A percentile compares a stretch with the other conserved stretches of the same genome.
phyloP scores from a whole-genome alignment of 1,284 basidiomycete genomes.

The Sphaerobolus stellatus region DNA sequence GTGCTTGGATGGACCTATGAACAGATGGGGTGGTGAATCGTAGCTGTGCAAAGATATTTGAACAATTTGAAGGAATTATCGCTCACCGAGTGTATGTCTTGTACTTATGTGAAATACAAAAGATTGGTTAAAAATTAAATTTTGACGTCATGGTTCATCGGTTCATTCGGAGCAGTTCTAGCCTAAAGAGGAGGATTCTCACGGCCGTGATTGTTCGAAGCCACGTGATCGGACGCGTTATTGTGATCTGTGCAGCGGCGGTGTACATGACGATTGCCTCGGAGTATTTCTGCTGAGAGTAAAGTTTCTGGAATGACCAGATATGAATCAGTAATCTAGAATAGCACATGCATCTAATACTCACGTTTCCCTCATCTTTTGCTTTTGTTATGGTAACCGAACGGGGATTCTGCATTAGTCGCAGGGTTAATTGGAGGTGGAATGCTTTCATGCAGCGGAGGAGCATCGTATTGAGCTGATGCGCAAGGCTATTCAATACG shows the following conservation, averaged over 20 bases:
- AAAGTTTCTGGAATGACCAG: slow-evolving; percentile 53
- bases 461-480: slow-evolving; percentile 70
- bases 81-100: neutral
- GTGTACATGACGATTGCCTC: slow-evolving; percentile 84
- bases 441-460: slow-evolving; percentile 67
- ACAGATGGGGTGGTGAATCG: slow-evolving; percentile 20
- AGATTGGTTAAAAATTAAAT: neutral
- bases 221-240: slow-evolving; percentile 58
- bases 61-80: neutral
- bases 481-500: slow-evolving; percentile 44
- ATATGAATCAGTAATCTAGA: slow-evolving; percentile 8
- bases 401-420: slow-evolving; percentile 73
- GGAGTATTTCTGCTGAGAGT: slow-evolving; percentile 72
- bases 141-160: neutral
- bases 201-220: slow-evolving; percentile 46
- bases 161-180: neutral
- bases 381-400: slow-evolving; percentile 69
- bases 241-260: slow-evolving; percentile 78
- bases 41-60: neutral
- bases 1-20: slow-evolving; percentile 21
- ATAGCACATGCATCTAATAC: too few relatives aligned
- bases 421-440: slow-evolving; percentile 73
- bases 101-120: neutral
- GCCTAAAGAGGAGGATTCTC: slow-evolving; percentile 75
- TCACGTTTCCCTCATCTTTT: slow-evolving; percentile 90